Evolutionary conservation across 495 filamentous ascomycete species (phyloP).

Genomic region (Podospora pseudocomata): DNA sequence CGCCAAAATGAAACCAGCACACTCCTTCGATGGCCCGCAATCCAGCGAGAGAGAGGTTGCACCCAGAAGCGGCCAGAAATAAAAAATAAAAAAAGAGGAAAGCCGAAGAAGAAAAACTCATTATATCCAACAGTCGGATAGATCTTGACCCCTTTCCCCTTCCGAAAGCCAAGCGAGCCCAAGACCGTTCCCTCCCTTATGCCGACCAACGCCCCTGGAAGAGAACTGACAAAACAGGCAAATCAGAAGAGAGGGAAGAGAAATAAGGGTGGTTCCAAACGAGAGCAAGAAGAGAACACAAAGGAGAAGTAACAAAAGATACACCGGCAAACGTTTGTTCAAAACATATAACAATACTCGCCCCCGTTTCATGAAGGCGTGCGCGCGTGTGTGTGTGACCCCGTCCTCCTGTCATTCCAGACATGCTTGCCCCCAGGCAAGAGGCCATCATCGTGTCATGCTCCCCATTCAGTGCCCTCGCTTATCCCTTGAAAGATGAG

Average conservation of each 20-base stretch:
- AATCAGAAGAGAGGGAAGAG: neutral
- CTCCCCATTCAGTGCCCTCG: neutral
- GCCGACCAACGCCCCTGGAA: too few species aligned
- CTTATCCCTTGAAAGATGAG: neutral
- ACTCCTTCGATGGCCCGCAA: neutral
- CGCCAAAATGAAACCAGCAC: neutral
- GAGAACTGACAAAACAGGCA: neutral
- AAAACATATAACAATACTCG: neutral
- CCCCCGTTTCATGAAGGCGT: neutral
- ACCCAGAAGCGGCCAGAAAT: neutral
- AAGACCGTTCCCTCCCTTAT: too few species aligned
- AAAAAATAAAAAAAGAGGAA: neutral
- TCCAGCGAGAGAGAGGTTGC: neutral
- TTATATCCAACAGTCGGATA: too few species aligned
- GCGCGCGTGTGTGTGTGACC: neutral
- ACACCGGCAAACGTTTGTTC: neutral
- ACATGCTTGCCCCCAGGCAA: neutral
- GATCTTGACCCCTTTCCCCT: too few species aligned
- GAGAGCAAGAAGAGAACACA: neutral
- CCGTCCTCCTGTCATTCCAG: neutral
- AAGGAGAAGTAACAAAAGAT: neutral
- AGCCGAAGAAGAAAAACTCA: neutral
- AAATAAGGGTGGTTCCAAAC: neutral
- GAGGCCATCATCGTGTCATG: neutral
- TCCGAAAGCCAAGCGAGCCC: too few species aligned